Percentiles rank a stretch among this genome's conserved stretches.
phyloP scores from a whole-genome alignment of 2,329 filamentous ascomycete genomes.

The Aspergillus ochraceus region DNA sequence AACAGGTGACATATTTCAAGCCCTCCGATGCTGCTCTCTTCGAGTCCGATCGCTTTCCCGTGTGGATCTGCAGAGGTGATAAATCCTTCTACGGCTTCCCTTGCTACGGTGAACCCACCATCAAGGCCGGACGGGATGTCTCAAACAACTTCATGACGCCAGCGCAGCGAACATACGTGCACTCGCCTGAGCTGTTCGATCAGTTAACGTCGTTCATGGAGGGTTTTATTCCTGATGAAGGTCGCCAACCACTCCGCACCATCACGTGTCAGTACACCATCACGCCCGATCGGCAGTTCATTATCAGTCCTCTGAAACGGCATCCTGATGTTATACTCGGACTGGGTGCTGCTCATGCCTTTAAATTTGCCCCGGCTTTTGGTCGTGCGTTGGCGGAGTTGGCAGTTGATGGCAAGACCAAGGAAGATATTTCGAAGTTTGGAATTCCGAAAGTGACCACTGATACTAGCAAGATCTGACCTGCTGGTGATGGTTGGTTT shows the following conservation, averaged over 20 bases:
- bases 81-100: conserved; percentile 28
- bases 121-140: conserved; percentile 27
- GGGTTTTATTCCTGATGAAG: conserved; percentile 14
- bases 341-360: no score
- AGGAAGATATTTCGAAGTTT: no score
- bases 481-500: no score
- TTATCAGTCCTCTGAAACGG: conserved; percentile 26
- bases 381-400: no score
- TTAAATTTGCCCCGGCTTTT: no score
- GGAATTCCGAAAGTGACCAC: no score
- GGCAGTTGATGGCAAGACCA: no score
- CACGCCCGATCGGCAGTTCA: conserved; percentile 28
- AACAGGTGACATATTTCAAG: no score
- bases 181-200: conserved; percentile 22
- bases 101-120: conserved; percentile 28
- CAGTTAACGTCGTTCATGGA: conserved; percentile 19
- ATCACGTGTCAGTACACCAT: conserved; percentile 31
- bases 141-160: conserved; percentile 27
- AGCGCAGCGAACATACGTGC: conserved; percentile 29
- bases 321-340: conserved; percentile 1
- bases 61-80: conserved; percentile 27
- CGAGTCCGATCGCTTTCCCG: conserved; percentile 20
- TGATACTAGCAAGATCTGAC: no score
- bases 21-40: no score
- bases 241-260: conserved; percentile 24